Conservation (phyloP, 2,329 filamentous ascomycete species). For the Fusarium sp. region DNA sequence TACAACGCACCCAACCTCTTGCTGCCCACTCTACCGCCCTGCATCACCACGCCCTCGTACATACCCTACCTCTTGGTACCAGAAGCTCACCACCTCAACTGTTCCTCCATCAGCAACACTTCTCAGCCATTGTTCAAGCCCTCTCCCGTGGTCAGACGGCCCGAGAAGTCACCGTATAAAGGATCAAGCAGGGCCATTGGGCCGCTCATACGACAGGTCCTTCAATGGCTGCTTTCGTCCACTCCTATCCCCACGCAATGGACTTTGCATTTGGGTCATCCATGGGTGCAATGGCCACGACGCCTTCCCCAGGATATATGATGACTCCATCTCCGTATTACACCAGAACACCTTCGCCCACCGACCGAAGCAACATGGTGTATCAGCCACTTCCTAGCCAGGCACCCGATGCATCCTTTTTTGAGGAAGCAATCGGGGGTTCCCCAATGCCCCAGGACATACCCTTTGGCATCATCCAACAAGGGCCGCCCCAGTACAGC, state of each 20-base stretch:
- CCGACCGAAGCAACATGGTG: constrained; percentile 28
- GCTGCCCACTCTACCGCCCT: background rate
- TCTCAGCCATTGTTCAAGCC: background rate
- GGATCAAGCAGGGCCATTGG: constrained; percentile 12
- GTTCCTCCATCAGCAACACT: background rate
- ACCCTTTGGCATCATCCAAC: constrained; percentile 33
- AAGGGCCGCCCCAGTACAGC: constrained; percentile 30
- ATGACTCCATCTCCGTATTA: constrained; percentile 38
- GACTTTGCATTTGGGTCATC: constrained; percentile 28
- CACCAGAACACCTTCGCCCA: constrained; percentile 39
- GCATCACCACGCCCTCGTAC: background rate
- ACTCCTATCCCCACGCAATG: constrained; percentile 35
- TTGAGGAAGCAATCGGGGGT: constrained; percentile 43
- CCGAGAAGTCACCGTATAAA: background rate
- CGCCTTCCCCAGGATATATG: constrained; percentile 34
- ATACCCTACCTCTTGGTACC: background rate
- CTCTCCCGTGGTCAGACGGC: background rate
- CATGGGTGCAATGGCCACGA: constrained; percentile 27
- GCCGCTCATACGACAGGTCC: background rate
- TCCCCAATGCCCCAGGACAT: constrained; percentile 37
- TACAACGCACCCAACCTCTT: background rate
- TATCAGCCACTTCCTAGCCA: constrained; percentile 37
- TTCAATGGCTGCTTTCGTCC: constrained; percentile 35
- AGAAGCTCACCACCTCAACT: background rate
- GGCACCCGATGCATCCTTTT: constrained; percentile 39